Conservation (phyloP, 2,329 filamentous ascomycete species). For the Neonectria magnoliae region DNA sequence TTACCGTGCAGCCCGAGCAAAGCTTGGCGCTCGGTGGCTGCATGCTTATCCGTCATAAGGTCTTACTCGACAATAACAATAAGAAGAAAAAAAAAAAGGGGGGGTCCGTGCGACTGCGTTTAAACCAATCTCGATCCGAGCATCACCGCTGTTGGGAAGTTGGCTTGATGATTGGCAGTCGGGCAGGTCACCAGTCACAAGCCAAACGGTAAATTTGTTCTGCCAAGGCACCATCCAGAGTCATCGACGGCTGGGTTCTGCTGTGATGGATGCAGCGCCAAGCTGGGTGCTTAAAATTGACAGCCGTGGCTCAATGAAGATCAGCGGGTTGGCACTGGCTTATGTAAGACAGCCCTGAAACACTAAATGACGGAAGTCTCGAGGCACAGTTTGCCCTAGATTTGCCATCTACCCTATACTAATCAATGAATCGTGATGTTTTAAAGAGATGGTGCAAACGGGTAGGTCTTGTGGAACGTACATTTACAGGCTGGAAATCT, state of each 20-base stretch:
- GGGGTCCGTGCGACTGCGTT: not conserved
- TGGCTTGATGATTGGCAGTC: not conserved
- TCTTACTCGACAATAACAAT: slow-evolving; percentile 22
- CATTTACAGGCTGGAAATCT: no score
- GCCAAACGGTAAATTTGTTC: not conserved
- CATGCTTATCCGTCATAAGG: slow-evolving; percentile 41
- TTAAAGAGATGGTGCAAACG: not conserved
- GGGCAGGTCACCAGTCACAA: not conserved
- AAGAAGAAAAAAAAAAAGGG: not conserved
- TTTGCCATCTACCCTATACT: slow-evolving; percentile 18
- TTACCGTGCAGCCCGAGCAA: slow-evolving; percentile 43
- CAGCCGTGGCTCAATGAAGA: slow-evolving; percentile 10
- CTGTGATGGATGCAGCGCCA: not conserved
- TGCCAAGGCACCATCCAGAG: not conserved
- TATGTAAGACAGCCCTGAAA: slow-evolving; percentile 8
- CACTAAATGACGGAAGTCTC: not conserved
- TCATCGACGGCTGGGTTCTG: not conserved
- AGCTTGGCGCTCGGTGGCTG: slow-evolving; percentile 44
- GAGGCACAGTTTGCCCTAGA: not conserved
- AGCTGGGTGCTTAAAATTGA: slow-evolving; percentile 18
- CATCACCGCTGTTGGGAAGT: not conserved
- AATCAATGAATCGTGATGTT: not conserved
- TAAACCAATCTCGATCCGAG: not conserved
- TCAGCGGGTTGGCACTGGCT: slow-evolving; percentile 10
- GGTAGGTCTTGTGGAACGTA: no score